These are phyloP conservation scores for Hypoxylon sp. DNA, from an alignment of 2,329 filamentous ascomycete genomes.

Conservation along the genomic window DNA sequence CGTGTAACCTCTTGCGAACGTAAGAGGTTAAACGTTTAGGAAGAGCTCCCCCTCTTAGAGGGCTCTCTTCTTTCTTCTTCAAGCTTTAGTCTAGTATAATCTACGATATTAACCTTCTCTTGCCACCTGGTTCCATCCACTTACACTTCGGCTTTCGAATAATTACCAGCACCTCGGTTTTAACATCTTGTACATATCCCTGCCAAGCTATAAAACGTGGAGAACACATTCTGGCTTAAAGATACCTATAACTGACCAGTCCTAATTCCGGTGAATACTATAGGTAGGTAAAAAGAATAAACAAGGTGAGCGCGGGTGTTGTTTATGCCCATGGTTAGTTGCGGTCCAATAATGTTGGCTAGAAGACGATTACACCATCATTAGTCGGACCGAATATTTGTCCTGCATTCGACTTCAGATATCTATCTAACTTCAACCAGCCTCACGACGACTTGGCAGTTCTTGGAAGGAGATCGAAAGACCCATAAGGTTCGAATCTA, in stretches of 20 bases:
- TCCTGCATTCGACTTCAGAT: not conserved
- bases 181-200: no score
- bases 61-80: no score
- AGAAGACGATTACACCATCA: constrained; percentile 1
- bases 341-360: not conserved
- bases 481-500: constrained; percentile 3
- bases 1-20: no score
- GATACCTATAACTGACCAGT: constrained; percentile 6
- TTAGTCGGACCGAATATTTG: constrained; percentile 33
- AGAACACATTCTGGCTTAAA: not conserved
- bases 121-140: no score
- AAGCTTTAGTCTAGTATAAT: no score
- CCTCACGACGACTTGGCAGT: not conserved
- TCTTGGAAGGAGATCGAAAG: constrained; percentile 17
- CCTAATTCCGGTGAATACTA: constrained; percentile 3
- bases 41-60: no score
- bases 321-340: no score
- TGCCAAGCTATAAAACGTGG: constrained; percentile 3
- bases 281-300: no score
- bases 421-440: constrained; percentile 4
- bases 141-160: not conserved
- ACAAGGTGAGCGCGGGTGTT: not conserved
- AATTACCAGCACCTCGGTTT: no score
- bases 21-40: no score
- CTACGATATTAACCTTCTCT: no score